phyloP scores from a whole-genome alignment of 495 filamentous ascomycete species.

The Trichodelitschia bisporula region DNA sequence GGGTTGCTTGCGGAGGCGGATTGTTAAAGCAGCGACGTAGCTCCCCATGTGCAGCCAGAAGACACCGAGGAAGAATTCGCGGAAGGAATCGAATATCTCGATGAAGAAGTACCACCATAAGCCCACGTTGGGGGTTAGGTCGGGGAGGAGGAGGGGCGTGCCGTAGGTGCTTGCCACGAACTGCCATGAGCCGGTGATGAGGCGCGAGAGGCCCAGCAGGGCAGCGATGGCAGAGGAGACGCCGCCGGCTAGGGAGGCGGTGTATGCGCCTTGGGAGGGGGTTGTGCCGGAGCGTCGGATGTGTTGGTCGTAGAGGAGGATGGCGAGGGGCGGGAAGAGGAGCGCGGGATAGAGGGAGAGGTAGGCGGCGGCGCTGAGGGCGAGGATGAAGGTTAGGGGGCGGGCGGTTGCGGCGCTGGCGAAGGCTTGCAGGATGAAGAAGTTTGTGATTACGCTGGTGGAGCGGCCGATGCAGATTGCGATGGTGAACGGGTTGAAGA shows the following conservation, averaged over 20 bases:
- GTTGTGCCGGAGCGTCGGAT: too few relatives aligned
- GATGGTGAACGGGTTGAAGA: constrained; percentile 91
- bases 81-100: constrained; percentile 97
- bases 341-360: constrained; percentile 78
- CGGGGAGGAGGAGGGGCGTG: constrained; percentile 70
- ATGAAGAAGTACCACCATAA: constrained; percentile 99
- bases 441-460: constrained; percentile 75
- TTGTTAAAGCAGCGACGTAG: constrained; percentile 63
- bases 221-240: constrained; percentile 20
- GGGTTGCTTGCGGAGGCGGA: constrained; percentile 52
- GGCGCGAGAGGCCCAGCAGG: constrained; percentile 44
- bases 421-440: constrained; percentile 63
- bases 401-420: constrained; percentile 58
- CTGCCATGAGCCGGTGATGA: constrained; percentile 56
- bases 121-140: constrained; percentile 83
- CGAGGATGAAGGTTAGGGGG: constrained; percentile 55
- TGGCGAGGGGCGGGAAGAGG: constrained; percentile 54
- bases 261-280: constrained; percentile 1
- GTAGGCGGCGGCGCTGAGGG: constrained; percentile 68
- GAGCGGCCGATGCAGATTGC: constrained; percentile 81
- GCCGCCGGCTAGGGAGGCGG: constrained; percentile 14
- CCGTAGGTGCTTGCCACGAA: constrained; percentile 80
- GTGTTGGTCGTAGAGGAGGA: constrained; percentile 50
- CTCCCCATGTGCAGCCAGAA: constrained; percentile 88
- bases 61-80: constrained; percentile 86